Percentiles rank a stretch among this genome's conserved stretches.
Evolutionary conservation across 1,284 basidiomycete genomes (phyloP).

Genomic region (Meira miltonrushii): DNA sequence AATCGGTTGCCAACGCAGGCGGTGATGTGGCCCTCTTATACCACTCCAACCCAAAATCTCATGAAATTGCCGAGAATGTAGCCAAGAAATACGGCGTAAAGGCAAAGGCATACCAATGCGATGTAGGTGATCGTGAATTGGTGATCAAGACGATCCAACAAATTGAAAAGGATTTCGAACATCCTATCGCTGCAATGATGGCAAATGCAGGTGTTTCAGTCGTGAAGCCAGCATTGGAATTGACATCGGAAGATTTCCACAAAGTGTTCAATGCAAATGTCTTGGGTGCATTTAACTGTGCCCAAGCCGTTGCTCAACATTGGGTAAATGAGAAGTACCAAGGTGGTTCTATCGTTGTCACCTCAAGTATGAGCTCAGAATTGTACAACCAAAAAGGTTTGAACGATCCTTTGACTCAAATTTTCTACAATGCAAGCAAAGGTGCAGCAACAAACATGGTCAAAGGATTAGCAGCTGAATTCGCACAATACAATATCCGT

Average conservation of each 20-base stretch:
- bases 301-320: conserved; percentile 49
- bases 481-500: conserved; percentile 48
- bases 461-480: conserved; percentile 52
- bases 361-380: conserved; percentile 49
- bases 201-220: conserved; percentile 51
- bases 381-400: conserved; percentile 49
- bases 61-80: conserved; percentile 42
- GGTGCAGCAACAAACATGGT: conserved; percentile 53
- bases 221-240: conserved; percentile 52
- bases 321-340: conserved; percentile 50
- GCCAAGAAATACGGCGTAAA: conserved; percentile 49
- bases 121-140: conserved; percentile 45
- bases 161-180: conserved; percentile 45
- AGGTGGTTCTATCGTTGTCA: conserved; percentile 52
- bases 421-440: conserved; percentile 52
- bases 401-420: conserved; percentile 46
- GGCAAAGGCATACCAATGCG: conserved; percentile 52
- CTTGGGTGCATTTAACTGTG: conserved; percentile 51
- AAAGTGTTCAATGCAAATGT: conserved; percentile 53
- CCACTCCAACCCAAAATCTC: conserved; percentile 50
- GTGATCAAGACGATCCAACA: conserved; percentile 48
- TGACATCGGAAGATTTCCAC: conserved; percentile 48
- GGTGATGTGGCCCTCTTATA: conserved; percentile 52
- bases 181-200: conserved; percentile 41
- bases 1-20: conserved; percentile 47